Evolutionary conservation across 1,284 basidiomycete species (phyloP), one percentile per base, ranked within the genome.

Genomic region (Inonotus obliquus): DNA sequence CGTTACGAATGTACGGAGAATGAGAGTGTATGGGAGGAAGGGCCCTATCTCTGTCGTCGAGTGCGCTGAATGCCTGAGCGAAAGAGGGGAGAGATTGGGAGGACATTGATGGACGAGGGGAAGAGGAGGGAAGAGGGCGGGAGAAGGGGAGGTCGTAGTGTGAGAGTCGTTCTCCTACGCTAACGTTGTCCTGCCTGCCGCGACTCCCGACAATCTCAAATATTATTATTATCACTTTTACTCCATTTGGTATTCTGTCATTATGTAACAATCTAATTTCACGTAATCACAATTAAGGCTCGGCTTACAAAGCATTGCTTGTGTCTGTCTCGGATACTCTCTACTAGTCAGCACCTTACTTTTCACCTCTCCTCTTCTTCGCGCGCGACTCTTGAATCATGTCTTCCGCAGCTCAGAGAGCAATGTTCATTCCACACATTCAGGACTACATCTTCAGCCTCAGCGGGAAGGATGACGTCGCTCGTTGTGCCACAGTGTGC

Each of bases 41-140:
- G 5, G 44, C 51, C 11, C 51, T 29, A 48, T 62, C 60, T 29
- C 48, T 48, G 61, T 52, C 48, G 25, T 52, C 51, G 53, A 62
- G 52, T 19, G 60, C 48, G 32, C 60, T 55, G 63, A 64, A 64
- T 3, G 63, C 60, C 60, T 64, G 63, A n/a, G 63, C 63, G 39
- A 64, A 64, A 14, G 60, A 62, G 19, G 63, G 63, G 13, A 64
- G 51, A 1, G 63, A 59, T 19, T 58, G 63, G 14, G 51, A 55
- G n/a, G 54, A 55, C 54, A 45, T 41, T n/a, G 37, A 14, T 39
- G 29, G 4, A n/a, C n/a, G n/a, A 5, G 11, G 39, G n/a, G 39
- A 19, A 41, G 11, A 19, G n/a, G 39, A 13, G 39, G 14, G 41
- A n/a, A 21, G 14, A 6, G 41, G 9, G 41, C 4, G 19, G 4